phyloP scores from a whole-genome alignment of 1,284 basidiomycete genomes.

The Sutorius eximius region DNA sequence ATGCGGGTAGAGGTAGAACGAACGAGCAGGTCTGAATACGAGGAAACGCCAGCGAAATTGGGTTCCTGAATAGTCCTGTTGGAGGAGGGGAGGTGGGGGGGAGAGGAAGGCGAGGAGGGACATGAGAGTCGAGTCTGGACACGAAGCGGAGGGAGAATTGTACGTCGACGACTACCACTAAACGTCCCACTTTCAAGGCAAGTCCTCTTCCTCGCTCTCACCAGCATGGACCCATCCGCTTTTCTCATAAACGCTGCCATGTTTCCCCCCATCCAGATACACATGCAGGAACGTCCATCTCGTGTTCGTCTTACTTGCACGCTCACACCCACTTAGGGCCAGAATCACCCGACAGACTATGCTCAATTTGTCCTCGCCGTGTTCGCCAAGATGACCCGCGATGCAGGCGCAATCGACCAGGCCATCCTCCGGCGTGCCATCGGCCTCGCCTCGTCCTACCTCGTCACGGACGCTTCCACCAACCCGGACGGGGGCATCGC shows the following conservation, averaged over 20 bases:
- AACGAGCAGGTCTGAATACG: conserved; percentile 79
- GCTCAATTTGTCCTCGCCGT: conserved; percentile 55
- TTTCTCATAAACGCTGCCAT: conserved; percentile 22
- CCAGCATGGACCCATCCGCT: conserved; percentile 29
- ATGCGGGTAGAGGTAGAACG: not conserved
- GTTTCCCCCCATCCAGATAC: conserved; percentile 27
- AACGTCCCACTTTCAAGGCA: conserved; percentile 9
- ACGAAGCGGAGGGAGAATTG: too few relatives aligned
- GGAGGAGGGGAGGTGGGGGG: conserved; percentile 47
- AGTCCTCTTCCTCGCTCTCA: not conserved
- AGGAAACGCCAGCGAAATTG: conserved; percentile 74
- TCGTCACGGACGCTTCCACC: conserved; percentile 69
- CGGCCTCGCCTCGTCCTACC: conserved; percentile 69
- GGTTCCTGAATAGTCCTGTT: conserved; percentile 56
- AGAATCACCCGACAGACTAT: conserved; percentile 56
- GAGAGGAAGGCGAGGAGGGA: conserved; percentile 43
- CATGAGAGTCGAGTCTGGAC: conserved; percentile 1
- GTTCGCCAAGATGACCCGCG: conserved; percentile 51
- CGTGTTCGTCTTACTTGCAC: not conserved
- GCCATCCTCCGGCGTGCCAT: conserved; percentile 60
- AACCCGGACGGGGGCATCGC: conserved; percentile 54
- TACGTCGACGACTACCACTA: conserved; percentile 11
- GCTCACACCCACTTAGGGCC: conserved; percentile 23
- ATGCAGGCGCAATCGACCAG: conserved; percentile 57
- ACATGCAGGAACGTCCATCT: conserved; percentile 31